Evolutionary conservation across 2,329 filamentous ascomycete species (phyloP).

Genomic region (Colletotrichum lini): DNA sequence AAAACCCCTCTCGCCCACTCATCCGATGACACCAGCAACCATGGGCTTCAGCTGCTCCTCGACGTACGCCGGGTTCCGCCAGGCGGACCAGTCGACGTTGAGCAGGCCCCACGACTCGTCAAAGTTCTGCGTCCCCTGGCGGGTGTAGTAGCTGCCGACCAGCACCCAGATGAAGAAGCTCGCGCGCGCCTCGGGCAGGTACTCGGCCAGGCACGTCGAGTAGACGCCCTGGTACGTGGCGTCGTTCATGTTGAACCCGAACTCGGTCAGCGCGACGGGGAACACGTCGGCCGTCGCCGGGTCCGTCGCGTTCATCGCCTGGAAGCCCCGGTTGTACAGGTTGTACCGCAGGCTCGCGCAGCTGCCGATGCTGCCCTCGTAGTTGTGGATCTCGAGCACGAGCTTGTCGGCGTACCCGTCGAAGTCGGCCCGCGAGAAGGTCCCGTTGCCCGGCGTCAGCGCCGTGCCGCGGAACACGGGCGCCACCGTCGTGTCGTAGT

Average conservation of each 20-base stretch:
- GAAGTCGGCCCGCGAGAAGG: slow-evolving; percentile 63
- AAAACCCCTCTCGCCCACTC: no score
- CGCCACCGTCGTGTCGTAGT: slow-evolving; percentile 68
- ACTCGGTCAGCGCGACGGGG: slow-evolving; percentile 65
- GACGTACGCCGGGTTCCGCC: slow-evolving; percentile 62
- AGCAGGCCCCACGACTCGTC: slow-evolving; percentile 72
- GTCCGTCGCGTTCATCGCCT: slow-evolving; percentile 60
- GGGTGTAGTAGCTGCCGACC: slow-evolving; percentile 70
- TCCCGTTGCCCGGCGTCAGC: slow-evolving; percentile 61
- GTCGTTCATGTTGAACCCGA: slow-evolving; percentile 66
- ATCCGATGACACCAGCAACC: slow-evolving; percentile 51
- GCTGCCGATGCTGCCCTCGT: slow-evolving; percentile 64
- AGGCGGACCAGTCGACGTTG: slow-evolving; percentile 67
- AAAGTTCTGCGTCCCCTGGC: slow-evolving; percentile 65
- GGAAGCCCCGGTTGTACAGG: slow-evolving; percentile 67
- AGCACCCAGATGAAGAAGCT: slow-evolving; percentile 74
- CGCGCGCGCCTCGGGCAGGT: slow-evolving; percentile 62
- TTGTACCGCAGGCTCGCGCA: slow-evolving; percentile 63
- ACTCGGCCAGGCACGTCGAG: slow-evolving; percentile 65
- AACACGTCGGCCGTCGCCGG: slow-evolving; percentile 54
- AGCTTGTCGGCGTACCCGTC: slow-evolving; percentile 66
- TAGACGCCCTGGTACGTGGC: slow-evolving; percentile 64
- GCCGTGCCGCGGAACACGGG: slow-evolving; percentile 65
- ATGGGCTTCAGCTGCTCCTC: slow-evolving; percentile 58
- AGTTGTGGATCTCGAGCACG: slow-evolving; percentile 74